Conservation (phyloP, 352 stramenopile genomes). For the Stramenopiles sp. region DNA sequence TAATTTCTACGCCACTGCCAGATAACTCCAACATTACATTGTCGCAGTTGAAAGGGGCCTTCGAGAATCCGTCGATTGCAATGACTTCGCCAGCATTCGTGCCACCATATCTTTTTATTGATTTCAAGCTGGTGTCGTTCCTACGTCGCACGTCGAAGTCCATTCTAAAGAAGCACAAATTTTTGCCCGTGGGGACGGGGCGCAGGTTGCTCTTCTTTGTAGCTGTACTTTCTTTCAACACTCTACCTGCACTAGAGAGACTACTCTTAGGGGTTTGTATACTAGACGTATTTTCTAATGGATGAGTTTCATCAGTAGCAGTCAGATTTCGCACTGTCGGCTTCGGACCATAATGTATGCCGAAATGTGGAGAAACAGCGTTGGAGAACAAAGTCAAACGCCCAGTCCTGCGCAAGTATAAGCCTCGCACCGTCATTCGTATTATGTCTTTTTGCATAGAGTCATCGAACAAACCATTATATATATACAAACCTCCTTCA, state of each 20-base stretch:
- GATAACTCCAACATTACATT: neutral
- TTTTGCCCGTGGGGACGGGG: neutral
- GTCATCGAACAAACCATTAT: neutral
- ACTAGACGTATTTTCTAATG: too few species aligned
- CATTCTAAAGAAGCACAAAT: neutral
- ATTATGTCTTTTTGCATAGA: neutral
- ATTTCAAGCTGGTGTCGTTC: neutral
- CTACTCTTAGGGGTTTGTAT: too few species aligned
- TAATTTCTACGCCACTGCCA: neutral
- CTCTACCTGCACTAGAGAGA: too few species aligned
- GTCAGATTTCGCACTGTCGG: neutral
- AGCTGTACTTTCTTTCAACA: neutral
- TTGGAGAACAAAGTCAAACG: neutral
- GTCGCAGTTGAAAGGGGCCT: neutral
- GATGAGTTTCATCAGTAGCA: neutral
- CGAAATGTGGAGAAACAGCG: neutral
- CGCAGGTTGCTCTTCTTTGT: neutral
- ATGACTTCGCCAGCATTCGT: neutral
- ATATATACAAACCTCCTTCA: neutral
- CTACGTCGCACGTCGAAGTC: neutral
- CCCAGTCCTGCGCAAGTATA: neutral
- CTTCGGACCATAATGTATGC: neutral
- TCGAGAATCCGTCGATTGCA: neutral
- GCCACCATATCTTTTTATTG: neutral
- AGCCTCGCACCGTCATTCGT: neutral